These are phyloP conservation scores for Phytophthora pinifolia DNA, from an alignment of 352 stramenopile species.

Conservation along the genomic window DNA sequence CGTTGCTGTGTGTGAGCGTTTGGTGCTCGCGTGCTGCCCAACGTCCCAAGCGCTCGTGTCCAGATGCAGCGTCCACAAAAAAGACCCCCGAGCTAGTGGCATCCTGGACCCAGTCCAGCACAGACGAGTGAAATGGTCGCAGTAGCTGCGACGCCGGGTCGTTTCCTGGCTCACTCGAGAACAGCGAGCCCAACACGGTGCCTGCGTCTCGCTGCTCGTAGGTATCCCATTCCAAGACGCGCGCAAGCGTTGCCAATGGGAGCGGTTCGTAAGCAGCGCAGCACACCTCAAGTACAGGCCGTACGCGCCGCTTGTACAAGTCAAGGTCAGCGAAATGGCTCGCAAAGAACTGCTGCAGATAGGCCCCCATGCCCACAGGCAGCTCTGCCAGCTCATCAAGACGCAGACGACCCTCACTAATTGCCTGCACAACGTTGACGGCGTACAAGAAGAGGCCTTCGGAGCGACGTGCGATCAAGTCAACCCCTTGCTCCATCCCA, in stretches of 20 bases:
- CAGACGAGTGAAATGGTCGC: constrained; percentile 76
- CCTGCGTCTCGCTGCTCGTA: constrained; percentile 67
- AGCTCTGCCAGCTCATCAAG: constrained; percentile 55
- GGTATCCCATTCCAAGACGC: constrained; percentile 53
- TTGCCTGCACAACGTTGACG: constrained; percentile 71
- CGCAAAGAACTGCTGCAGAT: constrained; percentile 71
- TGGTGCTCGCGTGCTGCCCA: constrained; percentile 71
- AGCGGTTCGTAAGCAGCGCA: constrained; percentile 71
- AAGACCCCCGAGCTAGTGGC: constrained; percentile 43
- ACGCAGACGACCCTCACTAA: constrained; percentile 50
- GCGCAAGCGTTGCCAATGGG: constrained; percentile 39
- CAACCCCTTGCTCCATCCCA: constrained; percentile 36
- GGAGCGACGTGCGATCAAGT: constrained; percentile 52
- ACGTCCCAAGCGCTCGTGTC: constrained; percentile 56
- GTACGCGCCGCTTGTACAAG: constrained; percentile 56
- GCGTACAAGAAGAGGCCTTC: constrained; percentile 77
- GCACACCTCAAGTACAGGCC: constrained; percentile 66
- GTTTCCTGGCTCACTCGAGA: constrained; percentile 49
- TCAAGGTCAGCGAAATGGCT: constrained; percentile 54
- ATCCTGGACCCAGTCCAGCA: constrained; percentile 73
- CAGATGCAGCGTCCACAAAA: constrained; percentile 52
- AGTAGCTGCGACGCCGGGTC: constrained; percentile 20
- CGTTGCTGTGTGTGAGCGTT: constrained; percentile 37
- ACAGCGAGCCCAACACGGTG: constrained; percentile 51
- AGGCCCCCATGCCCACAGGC: constrained; percentile 64